Percentiles rank a stretch among this genome's conserved stretches.
phyloP scores from a whole-genome alignment of 768 basidiomycete genomes.

The Lactarius deliciosus region DNA sequence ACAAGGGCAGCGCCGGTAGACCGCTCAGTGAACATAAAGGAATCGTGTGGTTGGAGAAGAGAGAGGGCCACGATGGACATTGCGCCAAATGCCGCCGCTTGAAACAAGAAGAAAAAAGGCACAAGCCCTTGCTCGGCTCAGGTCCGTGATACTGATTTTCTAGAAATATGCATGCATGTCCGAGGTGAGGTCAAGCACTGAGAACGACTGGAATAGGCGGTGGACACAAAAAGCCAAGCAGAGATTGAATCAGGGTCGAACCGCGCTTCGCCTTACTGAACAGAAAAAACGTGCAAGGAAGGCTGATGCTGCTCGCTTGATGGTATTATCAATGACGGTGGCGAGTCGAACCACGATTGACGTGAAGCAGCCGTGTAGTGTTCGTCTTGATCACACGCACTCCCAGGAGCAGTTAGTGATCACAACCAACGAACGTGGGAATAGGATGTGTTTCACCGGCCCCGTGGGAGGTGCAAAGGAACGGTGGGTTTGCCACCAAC shows the following conservation, averaged over 20 bases:
- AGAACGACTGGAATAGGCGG: constrained; percentile 12
- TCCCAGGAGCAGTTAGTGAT: too few species aligned
- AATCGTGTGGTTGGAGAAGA: neutral
- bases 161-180: too few species aligned
- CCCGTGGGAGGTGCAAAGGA: neutral
- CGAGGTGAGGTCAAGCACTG: too few species aligned
- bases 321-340: neutral
- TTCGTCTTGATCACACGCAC: neutral
- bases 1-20: constrained; percentile 5
- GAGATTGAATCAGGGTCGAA: constrained; percentile 17
- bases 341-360: neutral
- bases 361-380: neutral
- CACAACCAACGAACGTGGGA: neutral
- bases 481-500: neutral
- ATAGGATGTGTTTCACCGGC: neutral
- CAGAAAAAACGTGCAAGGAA: neutral
- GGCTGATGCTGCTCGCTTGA: neutral
- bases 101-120: constrained; percentile 5
- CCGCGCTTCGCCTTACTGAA: constrained; percentile 15
- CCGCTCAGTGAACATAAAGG: neutral
- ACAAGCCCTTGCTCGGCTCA: neutral
- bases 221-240: constrained; percentile 5
- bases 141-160: too few species aligned
- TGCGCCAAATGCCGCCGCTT: constrained; percentile 12
- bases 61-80: constrained; percentile 12